Conservation (phyloP, 2,329 filamentous ascomycete species). For the Trichoderma sp. region DNA sequence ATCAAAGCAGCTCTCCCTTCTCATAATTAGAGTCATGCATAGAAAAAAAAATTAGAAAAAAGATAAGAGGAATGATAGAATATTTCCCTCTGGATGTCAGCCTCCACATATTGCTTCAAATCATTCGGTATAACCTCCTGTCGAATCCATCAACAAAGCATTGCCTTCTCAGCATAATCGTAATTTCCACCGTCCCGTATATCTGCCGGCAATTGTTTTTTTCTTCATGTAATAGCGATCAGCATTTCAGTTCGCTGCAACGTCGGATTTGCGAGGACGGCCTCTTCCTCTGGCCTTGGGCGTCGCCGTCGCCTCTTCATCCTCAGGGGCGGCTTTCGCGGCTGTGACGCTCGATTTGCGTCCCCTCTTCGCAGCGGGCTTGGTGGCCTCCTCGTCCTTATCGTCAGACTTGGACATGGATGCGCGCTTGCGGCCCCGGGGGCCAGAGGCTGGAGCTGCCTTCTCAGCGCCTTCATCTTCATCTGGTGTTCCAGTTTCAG, state of each 20-base stretch:
- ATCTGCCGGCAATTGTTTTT: neutral
- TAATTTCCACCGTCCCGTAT: neutral
- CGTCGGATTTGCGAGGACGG: conserved; percentile 35
- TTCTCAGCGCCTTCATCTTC: conserved; percentile 31
- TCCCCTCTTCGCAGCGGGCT: conserved; percentile 39
- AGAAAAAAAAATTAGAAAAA: neutral
- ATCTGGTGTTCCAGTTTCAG: neutral
- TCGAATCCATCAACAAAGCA: neutral
- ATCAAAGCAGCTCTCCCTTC: neutral
- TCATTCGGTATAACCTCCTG: neutral
- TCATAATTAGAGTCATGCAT: neutral
- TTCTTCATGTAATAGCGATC: neutral
- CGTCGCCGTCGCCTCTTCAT: conserved; percentile 12
- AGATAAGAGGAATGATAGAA: neutral
- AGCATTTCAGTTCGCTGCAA: neutral
- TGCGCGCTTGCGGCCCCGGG: conserved; percentile 29
- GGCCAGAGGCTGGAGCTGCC: conserved; percentile 20
- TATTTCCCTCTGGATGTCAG: neutral
- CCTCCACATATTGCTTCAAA: neutral
- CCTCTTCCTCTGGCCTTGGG: conserved; percentile 28
- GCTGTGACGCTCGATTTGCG: conserved; percentile 28
- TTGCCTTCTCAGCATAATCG: neutral
- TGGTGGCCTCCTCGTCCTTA: conserved; percentile 29
- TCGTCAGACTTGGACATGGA: conserved; percentile 29
- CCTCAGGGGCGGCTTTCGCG: conserved; percentile 17